Evolutionary conservation across 1,284 basidiomycete species (phyloP).

Genomic region (Coniophora puteana): DNA sequence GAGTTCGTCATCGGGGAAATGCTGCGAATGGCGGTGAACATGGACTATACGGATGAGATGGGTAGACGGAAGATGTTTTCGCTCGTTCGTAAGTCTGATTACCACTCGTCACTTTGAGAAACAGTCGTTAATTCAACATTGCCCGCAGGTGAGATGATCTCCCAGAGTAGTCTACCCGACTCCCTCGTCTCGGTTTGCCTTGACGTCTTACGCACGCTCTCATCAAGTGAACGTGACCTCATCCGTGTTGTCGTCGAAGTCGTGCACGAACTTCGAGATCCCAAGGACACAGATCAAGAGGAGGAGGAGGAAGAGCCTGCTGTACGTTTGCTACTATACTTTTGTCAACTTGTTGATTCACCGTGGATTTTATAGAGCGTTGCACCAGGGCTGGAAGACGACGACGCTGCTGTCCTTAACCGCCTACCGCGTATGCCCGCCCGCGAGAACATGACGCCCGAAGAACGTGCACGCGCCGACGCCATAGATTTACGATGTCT

Average conservation of each 20-base stretch:
- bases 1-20: constrained; percentile 84
- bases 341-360: neutral
- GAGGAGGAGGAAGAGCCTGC: constrained; percentile 23
- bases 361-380: constrained; percentile 2
- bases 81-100: constrained; percentile 66
- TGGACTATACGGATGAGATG: constrained; percentile 95
- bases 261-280: constrained; percentile 81
- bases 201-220: constrained; percentile 85
- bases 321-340: neutral
- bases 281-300: constrained; percentile 53
- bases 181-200: constrained; percentile 78
- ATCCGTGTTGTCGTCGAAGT: constrained; percentile 95
- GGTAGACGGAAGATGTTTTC: constrained; percentile 91
- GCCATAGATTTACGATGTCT: constrained; percentile 81
- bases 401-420: too few species aligned
- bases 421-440: too few species aligned
- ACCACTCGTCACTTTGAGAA: constrained; percentile 1
- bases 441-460: constrained; percentile 47
- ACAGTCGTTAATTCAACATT: neutral
- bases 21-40: constrained; percentile 75
- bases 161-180: constrained; percentile 77
- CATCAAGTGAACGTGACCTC: constrained; percentile 84
- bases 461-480: constrained; percentile 60
- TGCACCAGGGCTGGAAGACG: too few species aligned
- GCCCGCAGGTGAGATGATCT: constrained; percentile 78